phyloP scores from a whole-genome alignment of 495 filamentous ascomycete genomes.

The Penicillium samsonianum region DNA sequence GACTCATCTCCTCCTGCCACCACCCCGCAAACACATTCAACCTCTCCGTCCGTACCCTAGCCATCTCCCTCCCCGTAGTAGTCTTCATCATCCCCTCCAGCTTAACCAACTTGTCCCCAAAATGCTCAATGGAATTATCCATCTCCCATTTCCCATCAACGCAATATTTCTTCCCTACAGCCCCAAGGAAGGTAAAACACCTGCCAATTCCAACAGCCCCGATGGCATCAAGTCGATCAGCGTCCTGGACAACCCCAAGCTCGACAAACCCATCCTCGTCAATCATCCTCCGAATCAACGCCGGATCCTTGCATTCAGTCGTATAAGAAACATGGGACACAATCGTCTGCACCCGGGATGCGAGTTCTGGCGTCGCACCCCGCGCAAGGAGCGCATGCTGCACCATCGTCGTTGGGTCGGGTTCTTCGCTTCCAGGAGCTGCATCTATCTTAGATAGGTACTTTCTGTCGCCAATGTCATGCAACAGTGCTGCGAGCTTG shows the following conservation, averaged over 20 bases:
- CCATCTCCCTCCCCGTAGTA: slow-evolving; percentile 64
- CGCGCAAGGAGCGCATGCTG: slow-evolving; percentile 57
- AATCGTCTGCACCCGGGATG: slow-evolving; percentile 64
- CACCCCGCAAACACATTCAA: slow-evolving; percentile 63
- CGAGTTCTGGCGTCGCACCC: slow-evolving; percentile 56
- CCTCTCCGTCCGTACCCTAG: slow-evolving; percentile 62
- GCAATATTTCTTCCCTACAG: slow-evolving; percentile 46
- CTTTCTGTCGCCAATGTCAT: slow-evolving; percentile 88
- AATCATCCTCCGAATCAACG: slow-evolving; percentile 53
- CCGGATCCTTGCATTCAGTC: slow-evolving; percentile 64
- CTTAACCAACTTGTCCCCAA: slow-evolving; percentile 74
- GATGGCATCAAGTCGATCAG: slow-evolving; percentile 85
- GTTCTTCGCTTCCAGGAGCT: neutral
- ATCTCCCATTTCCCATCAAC: slow-evolving; percentile 50
- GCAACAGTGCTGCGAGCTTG: slow-evolving; percentile 73
- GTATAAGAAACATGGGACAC: slow-evolving; percentile 75
- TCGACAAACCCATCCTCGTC: slow-evolving; percentile 59
- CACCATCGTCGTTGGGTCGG: slow-evolving; percentile 55
- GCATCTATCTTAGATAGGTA: slow-evolving; percentile 49
- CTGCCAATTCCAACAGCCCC: slow-evolving; percentile 81
- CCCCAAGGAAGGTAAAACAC: slow-evolving; percentile 74
- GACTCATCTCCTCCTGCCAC: slow-evolving; percentile 68
- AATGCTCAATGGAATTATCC: slow-evolving; percentile 68
- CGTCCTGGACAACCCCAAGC: slow-evolving; percentile 84
- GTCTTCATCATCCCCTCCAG: slow-evolving; percentile 87